phyloP scores from a whole-genome alignment of 371 early-diverging fungal species.

The Mortierella sp. region DNA sequence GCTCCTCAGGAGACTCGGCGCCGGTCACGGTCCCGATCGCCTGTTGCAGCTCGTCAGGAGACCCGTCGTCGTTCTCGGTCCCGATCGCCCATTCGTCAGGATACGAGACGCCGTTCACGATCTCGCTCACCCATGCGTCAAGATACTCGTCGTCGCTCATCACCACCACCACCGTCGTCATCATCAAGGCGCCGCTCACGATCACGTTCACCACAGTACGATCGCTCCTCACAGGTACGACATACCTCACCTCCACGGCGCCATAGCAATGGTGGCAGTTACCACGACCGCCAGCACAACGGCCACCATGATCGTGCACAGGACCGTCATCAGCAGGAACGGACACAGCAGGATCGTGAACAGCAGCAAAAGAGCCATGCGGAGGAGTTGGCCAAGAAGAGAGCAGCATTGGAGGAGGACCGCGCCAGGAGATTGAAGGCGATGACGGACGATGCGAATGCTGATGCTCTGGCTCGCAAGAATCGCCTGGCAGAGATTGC shows the following conservation, averaged over 20 bases:
- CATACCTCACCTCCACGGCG: constrained; percentile 9
- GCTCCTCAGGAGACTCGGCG: neutral
- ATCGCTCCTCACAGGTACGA: neutral
- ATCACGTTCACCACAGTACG: constrained; percentile 18
- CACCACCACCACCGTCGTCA: constrained; percentile 1
- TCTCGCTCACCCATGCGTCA: too few relatives aligned
- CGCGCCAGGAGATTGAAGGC: constrained; percentile 37
- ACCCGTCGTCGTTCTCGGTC: neutral
- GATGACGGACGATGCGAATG: constrained; percentile 43
- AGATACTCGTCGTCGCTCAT: neutral
- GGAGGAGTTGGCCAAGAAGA: constrained; percentile 21
- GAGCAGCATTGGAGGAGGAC: constrained; percentile 38
- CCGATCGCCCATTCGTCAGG: constrained; percentile 14
- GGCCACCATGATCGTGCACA: neutral
- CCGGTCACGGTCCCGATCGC: constrained; percentile 21
- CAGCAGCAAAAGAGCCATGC: constrained; percentile 6
- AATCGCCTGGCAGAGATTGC: constrained; percentile 35
- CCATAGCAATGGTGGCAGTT: neutral
- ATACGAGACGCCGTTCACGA: too few relatives aligned
- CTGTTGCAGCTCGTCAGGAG: neutral
- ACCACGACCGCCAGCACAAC: neutral
- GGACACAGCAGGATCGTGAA: constrained; percentile 10
- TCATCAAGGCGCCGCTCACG: constrained; percentile 2
- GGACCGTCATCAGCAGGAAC: neutral
- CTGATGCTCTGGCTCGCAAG: constrained; percentile 32